Percentiles rank a stretch among this genome's conserved stretches.
These are phyloP conservation scores for Penicillium glabrum DNA, from an alignment of 2,329 filamentous ascomycete genomes.

Conservation along the genomic window DNA sequence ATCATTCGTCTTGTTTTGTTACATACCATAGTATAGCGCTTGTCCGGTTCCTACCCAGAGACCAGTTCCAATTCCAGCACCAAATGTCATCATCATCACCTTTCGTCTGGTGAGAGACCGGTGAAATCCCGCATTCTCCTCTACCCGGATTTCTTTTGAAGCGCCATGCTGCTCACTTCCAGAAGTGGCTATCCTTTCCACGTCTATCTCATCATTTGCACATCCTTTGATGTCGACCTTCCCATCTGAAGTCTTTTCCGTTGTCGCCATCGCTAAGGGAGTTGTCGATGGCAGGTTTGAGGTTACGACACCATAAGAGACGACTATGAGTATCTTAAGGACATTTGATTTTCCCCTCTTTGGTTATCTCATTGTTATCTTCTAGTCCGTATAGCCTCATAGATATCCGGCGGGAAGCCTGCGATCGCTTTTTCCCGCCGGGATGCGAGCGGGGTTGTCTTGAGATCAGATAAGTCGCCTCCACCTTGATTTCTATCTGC, in stretches of 20 bases:
- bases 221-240: constrained; percentile 2
- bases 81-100: constrained; percentile 43
- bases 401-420: not conserved
- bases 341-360: not conserved
- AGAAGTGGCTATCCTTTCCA: constrained; percentile 13
- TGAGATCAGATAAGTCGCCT: not conserved
- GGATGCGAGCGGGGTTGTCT: constrained; percentile 1
- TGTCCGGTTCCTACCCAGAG: constrained; percentile 39
- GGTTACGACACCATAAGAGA: not conserved
- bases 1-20: not conserved
- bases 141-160: constrained; percentile 6
- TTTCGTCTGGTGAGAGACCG: constrained; percentile 32
- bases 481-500: not conserved
- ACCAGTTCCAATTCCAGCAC: constrained; percentile 36
- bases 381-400: not conserved
- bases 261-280: constrained; percentile 7
- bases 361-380: not conserved
- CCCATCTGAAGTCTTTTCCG: not conserved
- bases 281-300: not conserved
- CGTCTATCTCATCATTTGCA: constrained; percentile 4
- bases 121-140: constrained; percentile 29
- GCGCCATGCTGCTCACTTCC: constrained; percentile 11
- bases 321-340: not conserved
- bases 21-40: constrained; percentile 31
- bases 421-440: not conserved